phyloP scores from a whole-genome alignment of 1,284 basidiomycete genomes.

The Melampsora americana region DNA sequence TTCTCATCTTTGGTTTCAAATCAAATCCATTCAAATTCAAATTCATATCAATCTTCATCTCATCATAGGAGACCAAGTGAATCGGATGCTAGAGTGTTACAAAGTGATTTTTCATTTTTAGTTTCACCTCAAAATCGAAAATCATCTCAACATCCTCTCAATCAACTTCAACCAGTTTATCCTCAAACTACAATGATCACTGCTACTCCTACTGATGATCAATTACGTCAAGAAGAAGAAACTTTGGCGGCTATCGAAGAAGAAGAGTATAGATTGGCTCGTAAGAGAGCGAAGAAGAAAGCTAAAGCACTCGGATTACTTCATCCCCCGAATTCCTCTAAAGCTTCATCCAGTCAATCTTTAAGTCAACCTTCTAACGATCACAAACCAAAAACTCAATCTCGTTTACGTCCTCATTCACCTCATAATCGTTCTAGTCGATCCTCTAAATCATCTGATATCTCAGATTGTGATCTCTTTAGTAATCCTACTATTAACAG shows the following conservation, averaged over 20 bases:
- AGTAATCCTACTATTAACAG: conserved; percentile 1
- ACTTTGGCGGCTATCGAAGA: background rate
- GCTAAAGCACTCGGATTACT: background rate
- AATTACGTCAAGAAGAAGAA: conserved; percentile 13
- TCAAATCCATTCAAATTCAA: too few relatives aligned
- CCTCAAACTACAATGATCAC: background rate
- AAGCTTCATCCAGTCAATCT: background rate
- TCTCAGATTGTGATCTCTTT: background rate
- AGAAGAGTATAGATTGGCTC: conserved; percentile 2
- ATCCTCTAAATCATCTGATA: too few relatives aligned
- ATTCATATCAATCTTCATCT: too few relatives aligned
- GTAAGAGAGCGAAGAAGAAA: background rate
- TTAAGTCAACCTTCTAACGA: background rate
- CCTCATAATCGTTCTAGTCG: background rate
- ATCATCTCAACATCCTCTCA: background rate
- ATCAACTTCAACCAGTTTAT: background rate
- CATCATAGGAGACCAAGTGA: conserved; percentile 1
- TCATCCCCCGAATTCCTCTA: background rate
- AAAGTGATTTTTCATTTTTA: background rate
- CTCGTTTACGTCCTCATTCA: background rate
- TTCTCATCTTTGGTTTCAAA: too few relatives aligned
- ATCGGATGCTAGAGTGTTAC: background rate
- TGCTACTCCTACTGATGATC: background rate
- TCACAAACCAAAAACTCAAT: background rate
- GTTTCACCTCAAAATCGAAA: background rate